Evolutionary conservation across 805 yeast genomes (phyloP), one percentile per base, ranked within the genome.

Genomic region (Yamadazyma sp.): DNA sequence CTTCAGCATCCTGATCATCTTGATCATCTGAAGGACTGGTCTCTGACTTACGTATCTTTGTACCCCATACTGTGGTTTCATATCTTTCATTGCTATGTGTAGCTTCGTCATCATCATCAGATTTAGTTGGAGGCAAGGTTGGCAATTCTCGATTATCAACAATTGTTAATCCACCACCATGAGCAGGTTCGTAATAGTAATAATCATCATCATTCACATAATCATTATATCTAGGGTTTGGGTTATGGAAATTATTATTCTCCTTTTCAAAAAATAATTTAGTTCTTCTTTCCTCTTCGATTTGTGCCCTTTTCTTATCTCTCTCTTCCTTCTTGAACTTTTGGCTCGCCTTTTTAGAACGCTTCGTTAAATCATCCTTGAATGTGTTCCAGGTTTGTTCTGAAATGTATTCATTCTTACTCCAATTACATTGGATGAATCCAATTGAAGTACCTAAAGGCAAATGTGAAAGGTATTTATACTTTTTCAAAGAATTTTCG

Each of bases 381-480:
- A 78, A 83, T 18, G 55, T 50, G 2, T 61, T 59, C 69, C 62
- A 68, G 35, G 56, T 58, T 34, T 58, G 69, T n/a, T 41, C 40
- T 15, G 44, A 36, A 8, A 66, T 47, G 33, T 36, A 55, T 38
- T 57, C 65, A 45, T 57, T 65, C 11, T 56, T 42, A 21, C 37
- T 42, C 98, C 98, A 91, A 53, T 86, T 82, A 33, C 96, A 74
- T 49, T 93, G 98, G 36, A 93, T 53, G 43, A 86, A 79, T 8
- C 88, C 94, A 27, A 91, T 57, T 34, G 82, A 84, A 0, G 96
- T 82, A 1, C 97, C 97, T 19, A 76, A 55, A 0, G 98, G 97
- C 15, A 88, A 59, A 56, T 91, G 91, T 1, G 84, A 72, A 38
- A 93, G 60, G 55, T 84, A 87, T 56, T 87, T 89, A 54, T 72